Base-by-base conservation (phyloP, 129 eudicot species). In the Lactuca sativa region DNA sequence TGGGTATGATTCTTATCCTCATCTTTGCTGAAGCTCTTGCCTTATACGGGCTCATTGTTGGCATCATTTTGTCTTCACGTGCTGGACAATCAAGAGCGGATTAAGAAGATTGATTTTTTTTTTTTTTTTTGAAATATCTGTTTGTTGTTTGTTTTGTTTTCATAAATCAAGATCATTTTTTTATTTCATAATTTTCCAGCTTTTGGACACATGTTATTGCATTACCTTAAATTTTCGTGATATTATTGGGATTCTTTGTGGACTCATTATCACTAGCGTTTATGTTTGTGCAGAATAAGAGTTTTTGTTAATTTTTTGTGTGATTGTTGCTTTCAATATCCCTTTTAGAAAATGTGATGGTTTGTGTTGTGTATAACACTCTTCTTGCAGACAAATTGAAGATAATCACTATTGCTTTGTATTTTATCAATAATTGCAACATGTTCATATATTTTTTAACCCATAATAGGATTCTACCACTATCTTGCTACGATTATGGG, bases 1-100 rank as follows among this genome's bases (percentile, higher is more conserved):
- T 85, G 48, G 90, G 90, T 18, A 85, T 85, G 90, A 85, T 85
- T 77, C 86, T 85, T 47, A 85, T 84, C 44, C 89, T 84, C 73
- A 84, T 84, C 53, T 84, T 84, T 59, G 89, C 89, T 32, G 89
- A 84, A 82, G 90, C 90, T 76, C 67, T 85, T 54, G 90, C 90
- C 9, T 80, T 85, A 15, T 85, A 85, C 31, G 90, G 90, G 41
- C 90, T 85, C 69, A 85, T 85, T 31, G 90, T 85, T 55, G 90
- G 90, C 57, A 85, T 85, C 64, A 85, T 85, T 52, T 68, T 85
- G 63, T 85, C 90, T 69, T 85, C 90, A 14, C 82, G 89, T 70
- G 89, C 89, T 61, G 89, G 89, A n/a, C 85, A 81, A 31, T 81
- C 85, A 41, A 67, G 85, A 73, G 80, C 86, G 12, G 86, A 82